A percentile compares a stretch with the other conserved stretches of the same genome.
These are phyloP conservation scores for Knoxia roxburghii DNA, from an alignment of 257 asterid species.

Conservation along the genomic window DNA sequence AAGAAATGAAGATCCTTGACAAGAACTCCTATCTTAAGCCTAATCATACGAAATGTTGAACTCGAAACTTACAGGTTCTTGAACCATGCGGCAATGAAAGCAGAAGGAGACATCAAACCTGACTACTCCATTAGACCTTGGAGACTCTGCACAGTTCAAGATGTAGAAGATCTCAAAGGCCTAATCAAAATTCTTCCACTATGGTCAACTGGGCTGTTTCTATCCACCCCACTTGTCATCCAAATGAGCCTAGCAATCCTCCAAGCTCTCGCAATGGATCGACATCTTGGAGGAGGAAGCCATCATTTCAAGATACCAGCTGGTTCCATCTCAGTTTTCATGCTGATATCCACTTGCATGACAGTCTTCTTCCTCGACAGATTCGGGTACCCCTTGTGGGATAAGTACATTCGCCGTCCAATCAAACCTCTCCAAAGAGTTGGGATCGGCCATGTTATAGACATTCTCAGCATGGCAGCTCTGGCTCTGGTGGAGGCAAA, in stretches of 20 bases:
- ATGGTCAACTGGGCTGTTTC: constrained; percentile 61
- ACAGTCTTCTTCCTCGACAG: constrained; percentile 47
- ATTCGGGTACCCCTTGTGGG: constrained; percentile 40
- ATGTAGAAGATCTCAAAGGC: constrained; percentile 61
- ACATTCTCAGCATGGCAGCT: constrained; percentile 38
- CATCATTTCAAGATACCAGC: constrained; percentile 48
- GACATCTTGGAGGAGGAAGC: constrained; percentile 33
- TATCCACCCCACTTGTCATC: constrained; percentile 57
- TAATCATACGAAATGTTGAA: background rate
- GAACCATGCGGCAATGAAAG: constrained; percentile 54
- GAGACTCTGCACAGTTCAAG: constrained; percentile 43
- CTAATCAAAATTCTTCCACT: constrained; percentile 52
- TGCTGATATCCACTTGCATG: constrained; percentile 40
- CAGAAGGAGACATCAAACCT: constrained; percentile 26
- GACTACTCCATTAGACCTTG: constrained; percentile 25
- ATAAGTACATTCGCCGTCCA: constrained; percentile 28
- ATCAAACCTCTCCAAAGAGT: constrained; percentile 53
- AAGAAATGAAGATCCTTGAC: background rate
- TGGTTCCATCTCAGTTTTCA: constrained; percentile 55
- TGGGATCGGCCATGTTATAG: constrained; percentile 49
- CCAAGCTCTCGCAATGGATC: constrained; percentile 73
- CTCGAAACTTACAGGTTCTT: constrained; percentile 42
- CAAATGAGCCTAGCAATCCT: constrained; percentile 45
- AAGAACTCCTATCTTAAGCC: background rate
- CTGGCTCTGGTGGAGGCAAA: constrained; percentile 42